phyloP scores from a whole-genome alignment of 805 yeast species.

The Dipodascus albidus region DNA sequence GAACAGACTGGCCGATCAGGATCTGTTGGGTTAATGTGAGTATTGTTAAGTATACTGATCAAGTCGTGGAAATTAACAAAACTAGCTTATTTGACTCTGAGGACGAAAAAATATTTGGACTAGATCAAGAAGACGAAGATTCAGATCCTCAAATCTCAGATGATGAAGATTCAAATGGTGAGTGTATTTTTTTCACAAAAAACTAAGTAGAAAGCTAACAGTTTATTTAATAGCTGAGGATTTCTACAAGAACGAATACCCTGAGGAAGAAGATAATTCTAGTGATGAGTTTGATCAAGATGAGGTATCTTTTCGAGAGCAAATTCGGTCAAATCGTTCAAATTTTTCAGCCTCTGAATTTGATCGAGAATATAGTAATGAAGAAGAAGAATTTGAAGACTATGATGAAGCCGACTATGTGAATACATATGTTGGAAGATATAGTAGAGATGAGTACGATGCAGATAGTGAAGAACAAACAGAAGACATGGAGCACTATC shows the following conservation, averaged over 20 bases:
- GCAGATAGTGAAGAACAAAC: slow-evolving; percentile 20
- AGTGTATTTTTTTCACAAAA: slow-evolving; percentile 2
- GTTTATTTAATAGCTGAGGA: slow-evolving; percentile 52
- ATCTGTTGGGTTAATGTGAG: not conserved
- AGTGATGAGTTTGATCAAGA: slow-evolving; percentile 28
- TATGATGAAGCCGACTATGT: slow-evolving; percentile 11
- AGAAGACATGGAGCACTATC: slow-evolving; percentile 15
- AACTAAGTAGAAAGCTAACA: not conserved
- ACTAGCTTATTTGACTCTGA: slow-evolving; percentile 1
- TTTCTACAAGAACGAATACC: slow-evolving; percentile 85
- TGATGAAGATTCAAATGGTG: slow-evolving; percentile 24
- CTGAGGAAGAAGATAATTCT: slow-evolving; percentile 57
- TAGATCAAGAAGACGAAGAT: slow-evolving; percentile 1
- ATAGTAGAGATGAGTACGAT: slow-evolving; percentile 3
- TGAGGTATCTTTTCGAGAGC: slow-evolving; percentile 11
- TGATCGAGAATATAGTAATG: not conserved
- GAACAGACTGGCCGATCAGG: not conserved
- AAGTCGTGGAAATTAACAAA: not conserved
- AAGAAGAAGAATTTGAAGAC: slow-evolving; percentile 12
- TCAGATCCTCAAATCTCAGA: slow-evolving; percentile 11
- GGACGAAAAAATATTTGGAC: slow-evolving; percentile 8
- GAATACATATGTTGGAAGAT: slow-evolving; percentile 2
- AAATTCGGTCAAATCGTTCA: no score
- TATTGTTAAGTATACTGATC: not conserved
- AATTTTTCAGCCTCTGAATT: no score